Percentiles rank a stretch among this genome's conserved stretches.
Conservation (phyloP, 495 filamentous ascomycete species). For the Penicillium maclennaniae region DNA sequence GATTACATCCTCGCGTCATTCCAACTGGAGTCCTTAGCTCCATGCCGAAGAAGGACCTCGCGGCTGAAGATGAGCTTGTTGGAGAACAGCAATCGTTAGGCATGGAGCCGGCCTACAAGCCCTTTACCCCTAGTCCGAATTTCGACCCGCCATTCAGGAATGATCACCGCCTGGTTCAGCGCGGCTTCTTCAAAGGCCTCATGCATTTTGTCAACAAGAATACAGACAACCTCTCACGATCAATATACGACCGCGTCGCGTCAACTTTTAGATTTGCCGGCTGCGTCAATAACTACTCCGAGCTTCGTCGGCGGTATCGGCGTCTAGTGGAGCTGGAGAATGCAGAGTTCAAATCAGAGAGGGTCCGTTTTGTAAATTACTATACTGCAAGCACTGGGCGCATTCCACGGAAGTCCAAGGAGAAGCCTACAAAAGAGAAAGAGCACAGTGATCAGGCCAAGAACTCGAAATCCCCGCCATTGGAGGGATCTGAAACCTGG, state of each 20-base stretch:
- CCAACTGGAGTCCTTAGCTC: slow-evolving; percentile 73
- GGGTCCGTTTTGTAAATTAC: slow-evolving; percentile 82
- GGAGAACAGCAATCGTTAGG: slow-evolving; percentile 22
- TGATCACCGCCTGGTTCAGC: slow-evolving; percentile 60
- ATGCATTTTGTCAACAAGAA: slow-evolving; percentile 81
- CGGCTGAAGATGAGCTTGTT: slow-evolving; percentile 26
- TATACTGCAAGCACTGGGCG: slow-evolving; percentile 78
- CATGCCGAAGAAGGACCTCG: slow-evolving; percentile 53
- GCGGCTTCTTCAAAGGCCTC: slow-evolving; percentile 61
- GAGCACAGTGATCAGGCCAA: not conserved
- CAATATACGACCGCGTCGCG: slow-evolving; percentile 67
- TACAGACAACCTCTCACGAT: slow-evolving; percentile 60
- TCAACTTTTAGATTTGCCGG: slow-evolving; percentile 82
- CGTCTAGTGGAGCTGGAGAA: slow-evolving; percentile 66
- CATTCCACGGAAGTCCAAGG: slow-evolving; percentile 15
- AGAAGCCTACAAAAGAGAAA: slow-evolving; percentile 2
- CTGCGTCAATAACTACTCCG: slow-evolving; percentile 70
- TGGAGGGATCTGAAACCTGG: not conserved
- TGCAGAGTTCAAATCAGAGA: slow-evolving; percentile 29
- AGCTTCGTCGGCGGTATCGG: slow-evolving; percentile 66
- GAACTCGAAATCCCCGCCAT: not conserved
- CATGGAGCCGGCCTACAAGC: slow-evolving; percentile 16
- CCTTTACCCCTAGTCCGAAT: slow-evolving; percentile 33
- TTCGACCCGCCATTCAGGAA: slow-evolving; percentile 73
- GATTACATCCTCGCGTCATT: slow-evolving; percentile 85